Evolutionary conservation across 805 yeast species (phyloP).

Genomic region (Yamadazyma phyllophila): DNA sequence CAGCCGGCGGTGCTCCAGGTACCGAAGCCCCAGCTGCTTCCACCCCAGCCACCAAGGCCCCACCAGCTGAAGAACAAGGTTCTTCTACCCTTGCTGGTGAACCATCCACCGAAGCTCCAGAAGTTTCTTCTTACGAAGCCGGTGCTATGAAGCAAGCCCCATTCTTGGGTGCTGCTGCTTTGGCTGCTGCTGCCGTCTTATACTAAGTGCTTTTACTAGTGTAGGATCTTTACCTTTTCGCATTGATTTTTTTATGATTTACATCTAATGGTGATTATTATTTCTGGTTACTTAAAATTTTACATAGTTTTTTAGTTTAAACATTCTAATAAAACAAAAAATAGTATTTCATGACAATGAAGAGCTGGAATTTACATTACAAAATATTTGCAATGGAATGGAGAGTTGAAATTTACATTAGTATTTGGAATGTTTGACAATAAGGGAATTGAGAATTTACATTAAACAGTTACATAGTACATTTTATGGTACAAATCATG

Average conservation of each 20-base stretch:
- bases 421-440: too few species aligned
- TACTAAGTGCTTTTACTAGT: conserved; percentile 9
- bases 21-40: conserved; percentile 9
- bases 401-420: too few species aligned
- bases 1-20: conserved; percentile 10
- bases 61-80: conserved; percentile 12
- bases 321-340: conserved; percentile 6
- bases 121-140: conserved; percentile 17
- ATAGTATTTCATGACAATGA: too few species aligned
- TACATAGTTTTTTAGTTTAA: conserved; percentile 1
- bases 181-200: conserved; percentile 26
- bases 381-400: too few species aligned
- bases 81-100: conserved; percentile 15
- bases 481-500: not conserved
- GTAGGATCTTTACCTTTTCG: conserved; percentile 2
- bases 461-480: not conserved
- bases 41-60: conserved; percentile 15
- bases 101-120: conserved; percentile 14
- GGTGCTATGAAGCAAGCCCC: conserved; percentile 18
- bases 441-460: too few species aligned
- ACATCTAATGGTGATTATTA: conserved; percentile 1
- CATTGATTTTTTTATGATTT: conserved; percentile 5
- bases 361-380: too few species aligned
- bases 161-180: conserved; percentile 21
- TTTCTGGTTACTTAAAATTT: conserved; percentile 7